A percentile compares a stretch with the other conserved stretches of the same genome.
Evolutionary conservation across 1,284 basidiomycete species (phyloP).

Genomic region (Ustanciosporium gigantosporum): DNA sequence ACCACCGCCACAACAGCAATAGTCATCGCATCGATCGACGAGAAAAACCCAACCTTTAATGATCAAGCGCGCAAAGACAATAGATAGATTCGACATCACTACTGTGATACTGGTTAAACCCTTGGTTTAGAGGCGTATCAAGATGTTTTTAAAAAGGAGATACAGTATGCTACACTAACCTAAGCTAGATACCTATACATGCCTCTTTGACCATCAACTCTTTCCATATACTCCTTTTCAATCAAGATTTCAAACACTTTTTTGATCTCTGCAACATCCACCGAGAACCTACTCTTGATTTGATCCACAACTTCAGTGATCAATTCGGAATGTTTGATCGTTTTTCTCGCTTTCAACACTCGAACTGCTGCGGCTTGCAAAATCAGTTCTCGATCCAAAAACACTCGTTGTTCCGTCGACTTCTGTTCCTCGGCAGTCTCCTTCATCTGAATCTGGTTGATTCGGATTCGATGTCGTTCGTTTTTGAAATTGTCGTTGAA

Average conservation of each 20-base stretch:
- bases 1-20: too few relatives aligned
- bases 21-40: too few relatives aligned
- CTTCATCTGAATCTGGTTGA: conserved; percentile 94
- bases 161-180: too few relatives aligned
- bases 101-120: too few relatives aligned
- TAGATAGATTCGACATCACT: too few relatives aligned
- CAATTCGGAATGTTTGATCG: conserved; percentile 52
- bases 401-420: conserved; percentile 79
- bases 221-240: conserved; percentile 58
- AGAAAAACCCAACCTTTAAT: too few relatives aligned
- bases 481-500: conserved; percentile 86
- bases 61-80: too few relatives aligned
- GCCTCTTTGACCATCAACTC: conserved; percentile 53
- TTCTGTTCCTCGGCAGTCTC: conserved; percentile 86
- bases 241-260: conserved; percentile 58
- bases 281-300: conserved; percentile 51
- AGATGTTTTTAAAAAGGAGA: too few relatives aligned
- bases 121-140: too few relatives aligned
- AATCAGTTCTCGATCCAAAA: conserved; percentile 80
- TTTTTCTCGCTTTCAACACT: conserved; percentile 58
- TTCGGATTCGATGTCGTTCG: conserved; percentile 77
- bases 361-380: conserved; percentile 82
- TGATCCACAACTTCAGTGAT: conserved; percentile 53
- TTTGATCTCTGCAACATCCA: conserved; percentile 57
- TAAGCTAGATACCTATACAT: conserved; percentile 59